Percentiles rank a stretch among this genome's conserved stretches.
Conservation (phyloP, 2,329 filamentous ascomycete genomes). For the Colletotrichum lindemuthianum region DNA sequence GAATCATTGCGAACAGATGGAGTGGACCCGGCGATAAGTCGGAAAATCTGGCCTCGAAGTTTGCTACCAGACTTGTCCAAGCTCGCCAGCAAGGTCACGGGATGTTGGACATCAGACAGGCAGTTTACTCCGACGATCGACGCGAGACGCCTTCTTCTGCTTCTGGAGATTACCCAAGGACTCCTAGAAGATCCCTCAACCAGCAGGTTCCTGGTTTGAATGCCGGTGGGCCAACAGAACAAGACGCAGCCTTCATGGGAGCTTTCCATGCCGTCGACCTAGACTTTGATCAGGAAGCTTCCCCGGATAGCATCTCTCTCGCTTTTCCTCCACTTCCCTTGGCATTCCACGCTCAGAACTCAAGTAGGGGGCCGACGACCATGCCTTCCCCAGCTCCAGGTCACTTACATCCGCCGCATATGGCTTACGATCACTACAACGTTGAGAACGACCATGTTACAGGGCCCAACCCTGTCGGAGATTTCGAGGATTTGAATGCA, state of each 20-base stretch:
- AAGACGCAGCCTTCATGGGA: neutral
- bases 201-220: neutral
- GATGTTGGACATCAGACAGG: conserved; percentile 45
- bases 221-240: neutral
- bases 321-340: conserved; percentile 47
- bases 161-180: neutral
- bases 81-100: conserved; percentile 41
- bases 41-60: conserved; percentile 48
- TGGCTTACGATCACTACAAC: neutral
- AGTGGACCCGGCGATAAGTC: conserved; percentile 40
- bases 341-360: conserved; percentile 41
- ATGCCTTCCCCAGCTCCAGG: conserved; percentile 29
- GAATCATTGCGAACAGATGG: conserved; percentile 51
- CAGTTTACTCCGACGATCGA: conserved; percentile 45
- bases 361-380: conserved; percentile 24
- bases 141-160: neutral
- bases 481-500: conserved; percentile 38
- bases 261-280: conserved; percentile 2
- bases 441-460: conserved; percentile 1
- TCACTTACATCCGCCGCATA: neutral
- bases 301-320: conserved; percentile 41
- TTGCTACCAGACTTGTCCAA: conserved; percentile 43
- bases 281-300: conserved; percentile 33
- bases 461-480: neutral
- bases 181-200: neutral